phyloP scores from a whole-genome alignment of 768 basidiomycete species.

The Boletus insuetus region DNA sequence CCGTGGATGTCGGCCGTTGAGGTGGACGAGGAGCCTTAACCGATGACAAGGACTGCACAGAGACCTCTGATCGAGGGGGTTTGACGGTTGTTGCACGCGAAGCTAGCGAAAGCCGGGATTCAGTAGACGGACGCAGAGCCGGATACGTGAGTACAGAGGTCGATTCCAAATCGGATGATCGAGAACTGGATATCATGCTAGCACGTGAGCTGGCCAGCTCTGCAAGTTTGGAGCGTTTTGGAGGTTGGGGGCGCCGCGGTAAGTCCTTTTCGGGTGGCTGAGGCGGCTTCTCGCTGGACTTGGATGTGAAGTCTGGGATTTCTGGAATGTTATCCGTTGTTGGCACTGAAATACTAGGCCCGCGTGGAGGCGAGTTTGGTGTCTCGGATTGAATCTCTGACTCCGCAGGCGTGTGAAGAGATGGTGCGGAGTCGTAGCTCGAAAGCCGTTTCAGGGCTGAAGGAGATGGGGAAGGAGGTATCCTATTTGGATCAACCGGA shows the following conservation, averaged over 20 bases:
- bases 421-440: slow-evolving; percentile 55
- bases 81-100: slow-evolving; percentile 23
- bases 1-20: slow-evolving; percentile 11
- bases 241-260: slow-evolving; percentile 21
- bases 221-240: slow-evolving; percentile 65
- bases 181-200: slow-evolving; percentile 49
- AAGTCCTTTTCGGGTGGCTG: slow-evolving; percentile 21
- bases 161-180: slow-evolving; percentile 51
- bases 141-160: slow-evolving; percentile 75
- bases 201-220: slow-evolving; percentile 65
- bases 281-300: slow-evolving; percentile 37
- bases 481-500: slow-evolving; percentile 51
- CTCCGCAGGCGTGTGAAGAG: slow-evolving; percentile 45
- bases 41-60: slow-evolving; percentile 14
- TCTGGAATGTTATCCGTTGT: slow-evolving; percentile 51
- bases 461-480: slow-evolving; percentile 62
- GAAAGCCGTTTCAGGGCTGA: slow-evolving; percentile 66
- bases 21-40: slow-evolving; percentile 25
- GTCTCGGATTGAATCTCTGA: slow-evolving; percentile 30
- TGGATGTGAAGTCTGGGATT: slow-evolving; percentile 52
- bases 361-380: slow-evolving; percentile 37
- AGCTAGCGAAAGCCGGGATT: slow-evolving; percentile 42
- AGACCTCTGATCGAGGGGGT: slow-evolving; percentile 15
- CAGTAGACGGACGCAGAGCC: slow-evolving; percentile 61
- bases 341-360: slow-evolving; percentile 44